These are phyloP conservation scores for Citrus australasica DNA, from an alignment of 345 rosid species.

Conservation along the genomic window DNA sequence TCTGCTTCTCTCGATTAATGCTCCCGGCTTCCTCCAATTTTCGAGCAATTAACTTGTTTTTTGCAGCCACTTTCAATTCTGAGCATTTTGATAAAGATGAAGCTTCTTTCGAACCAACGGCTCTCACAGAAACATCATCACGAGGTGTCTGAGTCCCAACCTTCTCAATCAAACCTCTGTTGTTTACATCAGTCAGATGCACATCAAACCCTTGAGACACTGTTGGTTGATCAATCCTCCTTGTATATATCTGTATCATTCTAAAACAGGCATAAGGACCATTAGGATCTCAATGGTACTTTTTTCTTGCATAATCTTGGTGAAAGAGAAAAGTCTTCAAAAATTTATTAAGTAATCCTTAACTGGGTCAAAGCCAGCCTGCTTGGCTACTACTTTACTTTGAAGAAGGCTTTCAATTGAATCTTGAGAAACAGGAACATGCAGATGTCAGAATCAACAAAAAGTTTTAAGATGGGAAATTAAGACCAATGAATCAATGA, in stretches of 20 bases:
- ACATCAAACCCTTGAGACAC: constrained; percentile 1
- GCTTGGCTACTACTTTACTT: constrained; percentile 17
- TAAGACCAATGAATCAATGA: neutral
- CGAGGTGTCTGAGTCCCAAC: constrained; percentile 14
- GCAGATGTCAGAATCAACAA: constrained; percentile 25
- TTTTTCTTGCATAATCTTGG: neutral
- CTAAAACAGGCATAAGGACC: constrained; percentile 33
- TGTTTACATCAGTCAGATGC: constrained; percentile 13
- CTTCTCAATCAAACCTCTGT: constrained; percentile 9
- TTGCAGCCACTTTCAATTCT: constrained; percentile 18
- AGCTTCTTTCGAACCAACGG: constrained; percentile 20
- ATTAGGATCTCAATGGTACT: constrained; percentile 26
- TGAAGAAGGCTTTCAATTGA: constrained; percentile 16
- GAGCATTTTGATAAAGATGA: neutral
- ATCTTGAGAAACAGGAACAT: constrained; percentile 40
- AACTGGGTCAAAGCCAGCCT: constrained; percentile 33
- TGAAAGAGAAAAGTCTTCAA: constrained; percentile 12
- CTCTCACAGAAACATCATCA: constrained; percentile 17
- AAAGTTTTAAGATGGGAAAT: constrained; percentile 7
- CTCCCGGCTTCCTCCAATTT: constrained; percentile 9
- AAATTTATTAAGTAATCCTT: constrained; percentile 32
- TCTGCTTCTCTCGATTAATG: constrained; percentile 24
- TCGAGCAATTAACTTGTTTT: constrained; percentile 6
- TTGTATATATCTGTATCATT: constrained; percentile 37
- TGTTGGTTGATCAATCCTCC: constrained; percentile 19